Base-by-base conservation (phyloP, 2,329 filamentous ascomycete genomes). In the Leptodontidium sp. region DNA sequence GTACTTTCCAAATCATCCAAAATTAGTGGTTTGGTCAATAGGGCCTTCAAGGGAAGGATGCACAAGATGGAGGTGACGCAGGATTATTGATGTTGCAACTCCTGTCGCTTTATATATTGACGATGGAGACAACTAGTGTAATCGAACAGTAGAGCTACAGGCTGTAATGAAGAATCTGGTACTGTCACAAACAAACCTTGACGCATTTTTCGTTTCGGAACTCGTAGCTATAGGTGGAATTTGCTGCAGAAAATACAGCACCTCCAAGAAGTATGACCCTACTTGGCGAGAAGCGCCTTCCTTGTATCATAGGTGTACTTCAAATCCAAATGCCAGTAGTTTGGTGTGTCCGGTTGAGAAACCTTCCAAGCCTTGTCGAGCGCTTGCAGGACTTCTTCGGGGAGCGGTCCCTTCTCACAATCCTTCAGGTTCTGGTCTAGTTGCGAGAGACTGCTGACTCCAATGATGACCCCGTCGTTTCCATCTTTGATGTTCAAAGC, bases 291-390 rank as follows among this genome's bases (percentile, higher is more conserved):
- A 6, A 74, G 64, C 2, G 72, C 72, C 66, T 74, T 72, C 45
- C 71, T 72, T 8, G 72, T 74, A 52, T 74, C 72, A 49, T 74
- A 74, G 7, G 70, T 72, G 26, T 72, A 74, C 71, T 76, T 75
- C 52, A 78, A 65, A 40, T 78, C 76, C 53, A 76, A 53, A 68
- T 77, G 76, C 76, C 76, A 78, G 59, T 78, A 79, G 40, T 77
- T 75, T n/a, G 74, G 73, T 26, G 75, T 74, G 66, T 78, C 76
- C n/a, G 84, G 79, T 78, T 89, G 88, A 1, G 85, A 81, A 43
- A 87, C 78, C 75, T 85, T 73, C 90, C 90, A 91, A 7, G 89
- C 90, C 75, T 89, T 81, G 75, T 91, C 89, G 70, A 92, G 78
- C 14, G 83, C 85, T 74, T 89, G 81, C 38, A 91, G 80, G 29